These are phyloP conservation scores for Senna tora DNA, from an alignment of 306 rosid genomes.

Conservation along the genomic window DNA sequence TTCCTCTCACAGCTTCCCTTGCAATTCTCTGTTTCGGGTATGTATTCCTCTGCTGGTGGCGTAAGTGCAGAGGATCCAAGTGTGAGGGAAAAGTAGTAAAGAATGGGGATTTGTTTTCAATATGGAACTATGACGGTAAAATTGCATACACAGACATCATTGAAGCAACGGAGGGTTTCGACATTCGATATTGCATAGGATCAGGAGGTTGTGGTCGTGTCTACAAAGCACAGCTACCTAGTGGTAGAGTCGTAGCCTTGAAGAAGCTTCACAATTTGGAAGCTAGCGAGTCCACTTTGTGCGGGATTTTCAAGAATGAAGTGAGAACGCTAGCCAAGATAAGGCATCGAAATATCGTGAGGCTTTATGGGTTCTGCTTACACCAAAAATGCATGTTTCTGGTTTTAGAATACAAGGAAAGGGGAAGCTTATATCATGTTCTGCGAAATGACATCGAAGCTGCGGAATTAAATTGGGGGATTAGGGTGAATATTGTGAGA, in stretches of 20 bases:
- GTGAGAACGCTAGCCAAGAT: neutral
- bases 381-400: conserved; percentile 5
- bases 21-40: neutral
- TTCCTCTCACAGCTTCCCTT: conserved; percentile 22
- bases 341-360: neutral
- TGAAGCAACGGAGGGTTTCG: neutral
- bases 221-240: neutral
- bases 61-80: neutral
- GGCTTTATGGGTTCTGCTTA: neutral
- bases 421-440: neutral
- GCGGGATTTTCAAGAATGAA: neutral
- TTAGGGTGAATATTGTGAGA: conserved; percentile 36
- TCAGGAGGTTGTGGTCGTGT: neutral
- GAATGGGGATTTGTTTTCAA: neutral
- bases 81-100: neutral
- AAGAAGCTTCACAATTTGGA: neutral
- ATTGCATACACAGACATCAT: neutral
- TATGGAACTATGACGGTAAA: neutral
- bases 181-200: neutral
- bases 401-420: conserved; percentile 30
- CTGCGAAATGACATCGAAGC: conserved; percentile 12
- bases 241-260: neutral
- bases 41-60: neutral
- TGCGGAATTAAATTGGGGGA: conserved; percentile 18
- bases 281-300: neutral